phyloP scores from a whole-genome alignment of 345 rosid species.

The Salix exigua region DNA sequence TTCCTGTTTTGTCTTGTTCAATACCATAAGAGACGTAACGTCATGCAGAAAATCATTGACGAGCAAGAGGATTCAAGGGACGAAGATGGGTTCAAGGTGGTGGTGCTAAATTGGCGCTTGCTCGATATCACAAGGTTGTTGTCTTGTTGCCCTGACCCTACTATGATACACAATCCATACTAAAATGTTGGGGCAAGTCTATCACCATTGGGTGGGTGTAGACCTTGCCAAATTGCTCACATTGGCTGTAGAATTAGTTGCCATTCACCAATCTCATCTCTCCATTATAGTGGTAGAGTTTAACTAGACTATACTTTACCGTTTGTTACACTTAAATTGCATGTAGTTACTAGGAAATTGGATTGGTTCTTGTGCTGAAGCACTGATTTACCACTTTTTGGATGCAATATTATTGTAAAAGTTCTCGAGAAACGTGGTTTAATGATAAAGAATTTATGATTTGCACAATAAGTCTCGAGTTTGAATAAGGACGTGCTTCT shows the following conservation, averaged over 20 bases:
- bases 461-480: no score
- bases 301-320: background rate
- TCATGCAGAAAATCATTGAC: background rate
- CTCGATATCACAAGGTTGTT: background rate
- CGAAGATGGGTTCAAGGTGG: background rate
- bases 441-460: no score
- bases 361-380: background rate
- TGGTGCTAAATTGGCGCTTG: no score
- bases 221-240: background rate
- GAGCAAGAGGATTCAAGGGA: background rate
- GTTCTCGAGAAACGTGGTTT: no score
- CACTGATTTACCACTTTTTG: background rate
- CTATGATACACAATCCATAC: background rate
- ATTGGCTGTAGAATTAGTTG: background rate
- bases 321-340: background rate
- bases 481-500: fast-evolving
- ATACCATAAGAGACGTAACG: background rate
- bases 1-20: background rate
- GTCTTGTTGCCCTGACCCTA: background rate
- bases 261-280: background rate
- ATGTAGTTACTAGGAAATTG: background rate
- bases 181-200: background rate
- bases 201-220: background rate
- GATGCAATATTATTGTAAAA: background rate
- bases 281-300: background rate